A percentile compares a stretch with the other conserved stretches of the same genome.
Evolutionary conservation across 768 basidiomycete species (phyloP).

Genomic region (Serpula lacrymans): DNA sequence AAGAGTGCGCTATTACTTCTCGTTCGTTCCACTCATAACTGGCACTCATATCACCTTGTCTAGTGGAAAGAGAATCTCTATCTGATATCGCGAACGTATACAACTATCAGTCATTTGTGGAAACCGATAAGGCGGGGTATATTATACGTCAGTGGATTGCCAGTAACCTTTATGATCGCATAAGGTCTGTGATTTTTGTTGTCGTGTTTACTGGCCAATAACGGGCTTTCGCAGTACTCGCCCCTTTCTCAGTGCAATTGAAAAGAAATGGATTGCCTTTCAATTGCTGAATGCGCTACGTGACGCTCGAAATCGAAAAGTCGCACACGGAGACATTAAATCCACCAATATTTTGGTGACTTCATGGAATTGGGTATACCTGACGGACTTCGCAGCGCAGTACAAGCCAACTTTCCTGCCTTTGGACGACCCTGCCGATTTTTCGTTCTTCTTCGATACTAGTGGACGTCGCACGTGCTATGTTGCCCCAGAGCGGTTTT

Average conservation of each 20-base stretch:
- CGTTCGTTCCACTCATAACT: slow-evolving; percentile 2
- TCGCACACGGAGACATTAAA: slow-evolving; percentile 98
- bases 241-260: slow-evolving; percentile 85
- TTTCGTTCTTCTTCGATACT: slow-evolving; percentile 97
- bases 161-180: slow-evolving; percentile 93
- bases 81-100: slow-evolving; percentile 85
- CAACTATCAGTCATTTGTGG: slow-evolving; percentile 84
- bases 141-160: slow-evolving; percentile 93
- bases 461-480: slow-evolving; percentile 93
- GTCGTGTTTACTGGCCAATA: not conserved
- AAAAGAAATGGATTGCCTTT: slow-evolving; percentile 98
- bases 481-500: slow-evolving; percentile 95
- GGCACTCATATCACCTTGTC: slow-evolving; percentile 1
- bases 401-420: slow-evolving; percentile 97
- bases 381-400: slow-evolving; percentile 88
- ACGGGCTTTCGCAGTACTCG: slow-evolving; percentile 62
- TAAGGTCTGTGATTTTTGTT: slow-evolving; percentile 62
- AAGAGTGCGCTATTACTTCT: slow-evolving; percentile 51
- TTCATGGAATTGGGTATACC: slow-evolving; percentile 92
- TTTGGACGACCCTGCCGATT: slow-evolving; percentile 94
- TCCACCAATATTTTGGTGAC: slow-evolving; percentile 96
- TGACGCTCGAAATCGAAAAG: slow-evolving; percentile 77
- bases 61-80: slow-evolving; percentile 85
- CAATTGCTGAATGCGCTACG: slow-evolving; percentile 85
- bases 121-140: slow-evolving; percentile 96